phyloP scores from a whole-genome alignment of 495 filamentous ascomycete species.

The Ramalina peruviana region DNA sequence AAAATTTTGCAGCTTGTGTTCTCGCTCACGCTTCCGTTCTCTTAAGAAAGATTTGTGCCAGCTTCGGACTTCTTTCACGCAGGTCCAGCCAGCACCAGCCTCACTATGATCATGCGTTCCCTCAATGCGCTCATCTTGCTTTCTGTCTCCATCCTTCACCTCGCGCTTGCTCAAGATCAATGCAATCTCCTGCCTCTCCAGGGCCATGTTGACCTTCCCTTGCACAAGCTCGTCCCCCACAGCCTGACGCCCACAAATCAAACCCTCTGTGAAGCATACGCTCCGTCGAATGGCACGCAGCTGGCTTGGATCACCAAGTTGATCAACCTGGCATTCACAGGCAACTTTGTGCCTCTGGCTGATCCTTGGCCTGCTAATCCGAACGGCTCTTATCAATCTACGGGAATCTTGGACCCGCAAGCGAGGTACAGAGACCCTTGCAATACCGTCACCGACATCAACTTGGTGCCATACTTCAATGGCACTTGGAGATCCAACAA shows the following conservation, averaged over 20 bases:
- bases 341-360: not conserved
- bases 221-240: not conserved
- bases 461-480: conserved; percentile 3
- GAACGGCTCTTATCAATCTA: conserved; percentile 2
- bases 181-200: not conserved
- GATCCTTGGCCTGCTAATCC: not conserved
- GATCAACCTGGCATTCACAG: conserved; percentile 1
- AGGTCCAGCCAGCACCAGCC: no score
- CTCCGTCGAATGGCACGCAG: not conserved
- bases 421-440: not conserved
- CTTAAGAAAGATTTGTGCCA: no score
- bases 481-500: not conserved
- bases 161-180: conserved; percentile 1
- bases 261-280: not conserved
- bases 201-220: not conserved
- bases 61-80: no score
- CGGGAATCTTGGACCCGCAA: not conserved
- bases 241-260: not conserved
- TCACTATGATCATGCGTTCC: not conserved
- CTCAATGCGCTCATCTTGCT: not conserved
- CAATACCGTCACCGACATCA: not conserved
- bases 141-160: not conserved
- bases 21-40: no score
- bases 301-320: not conserved
- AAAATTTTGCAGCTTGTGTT: no score